Conservation (phyloP, 306 rosid species). For the Cercis canadensis region DNA sequence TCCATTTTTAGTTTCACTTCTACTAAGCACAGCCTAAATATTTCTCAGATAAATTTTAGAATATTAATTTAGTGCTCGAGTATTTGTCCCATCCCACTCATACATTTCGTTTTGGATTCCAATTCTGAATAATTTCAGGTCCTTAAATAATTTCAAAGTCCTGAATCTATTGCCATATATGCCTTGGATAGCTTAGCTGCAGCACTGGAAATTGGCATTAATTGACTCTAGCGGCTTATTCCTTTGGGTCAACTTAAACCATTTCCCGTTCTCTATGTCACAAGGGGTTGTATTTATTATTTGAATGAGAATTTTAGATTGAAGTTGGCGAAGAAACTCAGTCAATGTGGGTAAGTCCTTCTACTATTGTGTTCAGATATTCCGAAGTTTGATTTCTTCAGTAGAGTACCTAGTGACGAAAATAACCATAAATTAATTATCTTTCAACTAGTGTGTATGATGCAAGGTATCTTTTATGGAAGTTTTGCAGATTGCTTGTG, state of each 20-base stretch:
- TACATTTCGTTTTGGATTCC: neutral
- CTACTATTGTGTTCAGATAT: slow-evolving; percentile 20
- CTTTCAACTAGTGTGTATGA: slow-evolving; percentile 10
- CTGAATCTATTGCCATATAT: slow-evolving; percentile 13
- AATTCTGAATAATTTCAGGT: slow-evolving; percentile 31
- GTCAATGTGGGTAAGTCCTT: slow-evolving; percentile 38
- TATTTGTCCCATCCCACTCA: too few relatives aligned
- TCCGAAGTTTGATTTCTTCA: neutral
- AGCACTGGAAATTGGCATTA: slow-evolving; percentile 28
- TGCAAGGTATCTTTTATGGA: slow-evolving; percentile 8
- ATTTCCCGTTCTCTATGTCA: slow-evolving; percentile 31
- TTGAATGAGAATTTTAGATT: slow-evolving; percentile 43
- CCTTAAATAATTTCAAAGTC: slow-evolving; percentile 31
- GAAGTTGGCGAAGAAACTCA: slow-evolving; percentile 37
- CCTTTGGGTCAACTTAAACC: slow-evolving; percentile 37
- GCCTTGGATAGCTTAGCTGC: slow-evolving; percentile 33
- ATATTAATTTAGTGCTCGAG: too few relatives aligned
- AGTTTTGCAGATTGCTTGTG: slow-evolving; percentile 5
- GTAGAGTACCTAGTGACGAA: slow-evolving; percentile 21
- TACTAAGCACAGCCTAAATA: too few relatives aligned
- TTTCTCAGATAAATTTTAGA: too few relatives aligned
- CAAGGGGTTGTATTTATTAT: slow-evolving; percentile 43
- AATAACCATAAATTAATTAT: slow-evolving; percentile 24
- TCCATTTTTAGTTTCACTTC: too few relatives aligned
- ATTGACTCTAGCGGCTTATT: neutral